Evolutionary conservation across 192 early-diverging fungal genomes (phyloP).

Genomic region (Mortierella alpina): DNA sequence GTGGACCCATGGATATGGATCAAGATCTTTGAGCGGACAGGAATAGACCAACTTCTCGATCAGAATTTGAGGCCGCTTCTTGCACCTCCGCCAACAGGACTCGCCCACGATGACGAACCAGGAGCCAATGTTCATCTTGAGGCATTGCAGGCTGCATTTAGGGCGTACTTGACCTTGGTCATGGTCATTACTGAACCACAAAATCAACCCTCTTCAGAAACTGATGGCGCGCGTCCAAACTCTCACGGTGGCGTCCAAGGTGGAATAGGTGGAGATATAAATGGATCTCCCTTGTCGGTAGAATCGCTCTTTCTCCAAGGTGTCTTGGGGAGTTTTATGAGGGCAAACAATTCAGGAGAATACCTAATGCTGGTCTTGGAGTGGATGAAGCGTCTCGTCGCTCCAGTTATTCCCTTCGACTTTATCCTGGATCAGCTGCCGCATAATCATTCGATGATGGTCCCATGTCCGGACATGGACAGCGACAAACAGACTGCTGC

Average conservation of each 20-base stretch:
- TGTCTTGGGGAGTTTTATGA: constrained; percentile 18
- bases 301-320: constrained; percentile 36
- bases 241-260: not conserved
- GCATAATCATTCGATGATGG: not conserved
- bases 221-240: not conserved
- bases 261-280: not conserved
- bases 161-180: constrained; percentile 41
- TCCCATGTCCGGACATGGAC: not conserved
- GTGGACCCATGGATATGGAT: constrained; percentile 38
- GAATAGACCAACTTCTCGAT: constrained; percentile 40
- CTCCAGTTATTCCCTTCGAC: constrained; percentile 23
- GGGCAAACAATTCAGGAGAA: constrained; percentile 27
- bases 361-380: constrained; percentile 15
- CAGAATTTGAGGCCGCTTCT: constrained; percentile 17
- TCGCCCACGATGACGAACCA: not conserved
- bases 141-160: constrained; percentile 25
- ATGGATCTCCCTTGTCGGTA: constrained; percentile 2
- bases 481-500: not conserved
- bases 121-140: constrained; percentile 7
- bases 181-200: constrained; percentile 35
- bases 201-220: not conserved
- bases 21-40: constrained; percentile 43
- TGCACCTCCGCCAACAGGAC: constrained; percentile 11
- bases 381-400: constrained; percentile 21
- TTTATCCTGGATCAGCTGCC: constrained; percentile 1